Conservation (phyloP, 2,329 filamentous ascomycete genomes). For the Sporothrix humicola region DNA sequence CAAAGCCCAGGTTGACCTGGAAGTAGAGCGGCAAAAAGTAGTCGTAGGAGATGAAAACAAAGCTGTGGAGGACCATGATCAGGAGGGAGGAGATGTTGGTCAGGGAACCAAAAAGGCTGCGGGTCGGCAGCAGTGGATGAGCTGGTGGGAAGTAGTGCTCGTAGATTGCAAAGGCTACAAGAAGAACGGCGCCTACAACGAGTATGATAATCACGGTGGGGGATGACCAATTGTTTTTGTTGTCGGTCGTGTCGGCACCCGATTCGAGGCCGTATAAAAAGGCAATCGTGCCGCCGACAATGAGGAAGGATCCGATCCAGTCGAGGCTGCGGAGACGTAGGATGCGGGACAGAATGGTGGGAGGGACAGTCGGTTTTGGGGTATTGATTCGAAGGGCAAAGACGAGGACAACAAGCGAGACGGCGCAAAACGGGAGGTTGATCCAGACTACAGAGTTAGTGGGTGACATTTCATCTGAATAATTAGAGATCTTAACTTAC, state of each 20-base stretch:
- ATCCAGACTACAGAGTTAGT: not conserved
- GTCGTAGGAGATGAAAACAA: not conserved
- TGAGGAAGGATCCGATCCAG: not conserved
- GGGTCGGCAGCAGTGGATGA: not conserved
- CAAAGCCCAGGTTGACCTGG: not conserved
- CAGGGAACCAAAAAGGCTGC: not conserved
- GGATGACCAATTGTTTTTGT: not conserved
- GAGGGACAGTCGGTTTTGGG: not conserved
- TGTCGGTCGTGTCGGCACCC: not conserved
- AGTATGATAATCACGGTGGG: not conserved
- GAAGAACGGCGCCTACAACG: not conserved
- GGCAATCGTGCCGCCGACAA: not conserved
- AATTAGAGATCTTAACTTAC: not conserved
- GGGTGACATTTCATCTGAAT: not conserved
- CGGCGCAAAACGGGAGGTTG: conserved; percentile 2
- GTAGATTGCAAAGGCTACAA: not conserved
- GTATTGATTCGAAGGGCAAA: not conserved
- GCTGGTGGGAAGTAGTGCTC: conserved; percentile 4
- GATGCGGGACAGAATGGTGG: not conserved
- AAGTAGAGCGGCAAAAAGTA: conserved; percentile 14
- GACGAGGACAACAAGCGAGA: not conserved
- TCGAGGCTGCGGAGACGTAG: not conserved
- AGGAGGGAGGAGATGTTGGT: conserved; percentile 5
- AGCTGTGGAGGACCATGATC: conserved; percentile 7
- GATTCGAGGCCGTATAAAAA: conserved; percentile 3